Evolutionary conservation across 2,329 filamentous ascomycete species (phyloP), one percentile per base, ranked within the genome.

Genomic region (Apiospora arundinis): DNA sequence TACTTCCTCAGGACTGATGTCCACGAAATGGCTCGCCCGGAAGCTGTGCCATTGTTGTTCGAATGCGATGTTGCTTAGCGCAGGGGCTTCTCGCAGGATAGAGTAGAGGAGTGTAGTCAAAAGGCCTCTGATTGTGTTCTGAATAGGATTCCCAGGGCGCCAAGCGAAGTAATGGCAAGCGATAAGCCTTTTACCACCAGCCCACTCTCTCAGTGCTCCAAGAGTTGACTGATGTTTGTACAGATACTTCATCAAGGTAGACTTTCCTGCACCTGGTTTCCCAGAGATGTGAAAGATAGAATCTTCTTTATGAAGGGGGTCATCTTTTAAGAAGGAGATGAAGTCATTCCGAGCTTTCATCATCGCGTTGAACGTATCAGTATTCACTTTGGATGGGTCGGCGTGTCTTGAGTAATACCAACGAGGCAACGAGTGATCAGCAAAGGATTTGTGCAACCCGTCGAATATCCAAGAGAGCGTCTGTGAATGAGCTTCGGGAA

Each of bases 271-370:
- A 0, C 49, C 49, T 18, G 49, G 49, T 6, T 52, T 52, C 12
- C 49, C 49, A 7, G 11, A 52, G 5, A 52, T 52, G 49, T 52
- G 49, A 4, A 52, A 28, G 23, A 52, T 52, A 7, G 49, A 2
- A 2, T 28, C 12, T 1, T 52, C 23, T 3, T 3, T 18, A 1
- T 16, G 2, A 0, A 18, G 2, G 2, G 23, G 11, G 16, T 7
- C 16, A 1, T 7, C 6, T 25, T 0, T 52, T 2, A 28, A 28
- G 23, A n/a, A 52, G 0, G 12, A 28, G 4, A 28, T 6, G 23
- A 16, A 52, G 23, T 28, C 49, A 6, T 2, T 1, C 0, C 23
- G 49, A 1, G 49, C n/a, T 23, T 16, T 18, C 2, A 0, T 6
- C 49, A 28, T 52, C 25, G 23, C 12, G 48, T 52, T 4, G 5